Evolutionary conservation across 352 stramenopile genomes (phyloP), one percentile per base, ranked within the genome.

Genomic region (Peronospora farinosa): DNA sequence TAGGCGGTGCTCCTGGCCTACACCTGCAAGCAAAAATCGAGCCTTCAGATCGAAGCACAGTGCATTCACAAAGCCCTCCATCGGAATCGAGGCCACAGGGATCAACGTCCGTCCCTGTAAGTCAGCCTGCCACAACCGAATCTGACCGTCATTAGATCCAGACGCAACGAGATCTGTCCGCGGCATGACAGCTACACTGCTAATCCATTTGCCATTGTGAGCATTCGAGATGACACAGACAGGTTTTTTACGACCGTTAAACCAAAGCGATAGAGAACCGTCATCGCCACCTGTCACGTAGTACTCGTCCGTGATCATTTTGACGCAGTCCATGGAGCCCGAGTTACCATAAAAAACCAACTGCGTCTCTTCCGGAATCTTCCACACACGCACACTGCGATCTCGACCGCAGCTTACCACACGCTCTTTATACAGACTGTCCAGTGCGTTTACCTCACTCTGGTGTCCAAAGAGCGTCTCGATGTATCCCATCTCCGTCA

Each of bases 401-500:
- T 98, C 93, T 31, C 81, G 85, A 28, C 88, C 86, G 47, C 79
- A 90, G 39, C 86, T 96, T 35, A 98, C 84, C 32, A 95, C 72
- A 36, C 90, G 78, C 54, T 97, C 90, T 44, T 93, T 89, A 56
- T 95, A 84, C 15, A 93, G 65, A 54, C 84, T 86, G 46, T 97
- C 92, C 6, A 97, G 77, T 43, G 67, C 86, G 25, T 95, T 84
- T 30, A 97, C 81, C 45, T 95, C 85, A 25, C 77, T 77, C 61
- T 97, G 87, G 51, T 97, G 86, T 28, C 89, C 89, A 59, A 97
- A 98, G 15, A 98, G 72, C 41, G 92, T 97, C 69, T 98, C 92
- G 17, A 98, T 76, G 64, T 97, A 98, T 19, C 82, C 88, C 87
- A 96, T 97, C 55, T 97, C 89, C 3, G 82, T 95, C 37, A 98